Evolutionary conservation across 2,329 filamentous ascomycete species (phyloP).

Genomic region (Claviceps pazoutovae): DNA sequence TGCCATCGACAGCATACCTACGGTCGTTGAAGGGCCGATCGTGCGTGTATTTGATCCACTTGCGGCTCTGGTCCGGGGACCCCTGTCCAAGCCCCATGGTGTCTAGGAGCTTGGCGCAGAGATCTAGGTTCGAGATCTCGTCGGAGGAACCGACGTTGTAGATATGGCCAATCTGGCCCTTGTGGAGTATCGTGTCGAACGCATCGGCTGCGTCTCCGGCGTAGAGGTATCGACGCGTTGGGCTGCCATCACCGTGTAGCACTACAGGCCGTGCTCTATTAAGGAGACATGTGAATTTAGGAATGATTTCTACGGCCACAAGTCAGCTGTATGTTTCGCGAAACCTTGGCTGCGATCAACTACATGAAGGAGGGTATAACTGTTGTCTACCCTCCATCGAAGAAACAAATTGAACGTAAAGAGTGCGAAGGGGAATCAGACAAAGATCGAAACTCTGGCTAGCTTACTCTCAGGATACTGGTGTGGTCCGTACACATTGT

Average conservation of each 20-base stretch:
- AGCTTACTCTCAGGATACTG: conserved; percentile 68
- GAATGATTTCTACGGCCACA: conserved; percentile 54
- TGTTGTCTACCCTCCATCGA: no score
- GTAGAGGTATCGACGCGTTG: conserved; percentile 63
- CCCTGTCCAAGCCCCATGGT: conserved; percentile 44
- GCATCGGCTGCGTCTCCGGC: conserved; percentile 69
- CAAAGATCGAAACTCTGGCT: not conserved
- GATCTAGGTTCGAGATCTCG: conserved; percentile 59
- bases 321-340: not conserved
- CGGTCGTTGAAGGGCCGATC: conserved; percentile 70
- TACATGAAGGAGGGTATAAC: no score
- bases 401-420: no score
- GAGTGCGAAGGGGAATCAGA: not conserved
- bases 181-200: conserved; percentile 73
- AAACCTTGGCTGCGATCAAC: no score
- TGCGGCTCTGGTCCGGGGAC: conserved; percentile 37
- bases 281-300: conserved; percentile 64
- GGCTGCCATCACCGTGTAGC: conserved; percentile 63
- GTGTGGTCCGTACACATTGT: conserved; percentile 77
- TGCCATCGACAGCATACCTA: conserved; percentile 57
- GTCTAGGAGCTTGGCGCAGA: conserved; percentile 51
- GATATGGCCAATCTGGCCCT: conserved; percentile 56
- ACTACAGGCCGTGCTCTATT: conserved; percentile 52
- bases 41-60: conserved; percentile 60
- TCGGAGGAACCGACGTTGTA: conserved; percentile 74